Base-by-base conservation (phyloP, 129 eudicot genomes). In the Lactuca sativa region DNA sequence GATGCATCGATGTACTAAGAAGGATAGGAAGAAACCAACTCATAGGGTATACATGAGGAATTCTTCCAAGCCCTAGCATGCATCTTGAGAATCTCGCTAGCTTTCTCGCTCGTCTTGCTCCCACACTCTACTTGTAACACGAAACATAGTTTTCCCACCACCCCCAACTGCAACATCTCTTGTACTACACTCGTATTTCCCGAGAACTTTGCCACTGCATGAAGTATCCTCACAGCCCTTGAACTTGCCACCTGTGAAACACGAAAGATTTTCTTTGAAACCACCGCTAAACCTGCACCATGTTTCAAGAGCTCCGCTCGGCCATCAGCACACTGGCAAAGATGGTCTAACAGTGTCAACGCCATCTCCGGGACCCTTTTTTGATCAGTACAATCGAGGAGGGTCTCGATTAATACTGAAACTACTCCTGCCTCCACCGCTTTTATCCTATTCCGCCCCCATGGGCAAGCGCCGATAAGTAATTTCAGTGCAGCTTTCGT, bases 161-260 rank as follows among this genome's bases (percentile, higher is more conserved):
- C 85, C 11, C 95, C 95, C 9, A 88, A 3, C 71, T 85, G 82
- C 86, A 85, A 21, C 95, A 88, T 88, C 66, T 88, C 95, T 16
- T 80, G 86, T 37, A 85, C 14, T 57, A 85, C 88, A 62, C 43
- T 74, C 14, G 72, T 13, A 7, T 58, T 82, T 0, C 80, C 90
- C 1, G 86, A 83, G 17, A 62, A 88, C 64, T 69, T 85, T 0
- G 83, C 71, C 3, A 88, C 62, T 38, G 82, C 72, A 73, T 57
- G 68, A 49, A 88, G 44, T 31, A 85, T 75, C 78, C 72, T 78
- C 57, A 88, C 95, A 2, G 84, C 91, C 40, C 70, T 75, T 62
- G 73, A 85, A 18, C 79, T 88, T 7, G 81, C 95, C 17, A 8
- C 62, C 13, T 74, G 71, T 4, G 95, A 88, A 69, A 88, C 82